Evolutionary conservation across 805 yeast species (phyloP).

Genomic region (Lipomyces mesembrius): DNA sequence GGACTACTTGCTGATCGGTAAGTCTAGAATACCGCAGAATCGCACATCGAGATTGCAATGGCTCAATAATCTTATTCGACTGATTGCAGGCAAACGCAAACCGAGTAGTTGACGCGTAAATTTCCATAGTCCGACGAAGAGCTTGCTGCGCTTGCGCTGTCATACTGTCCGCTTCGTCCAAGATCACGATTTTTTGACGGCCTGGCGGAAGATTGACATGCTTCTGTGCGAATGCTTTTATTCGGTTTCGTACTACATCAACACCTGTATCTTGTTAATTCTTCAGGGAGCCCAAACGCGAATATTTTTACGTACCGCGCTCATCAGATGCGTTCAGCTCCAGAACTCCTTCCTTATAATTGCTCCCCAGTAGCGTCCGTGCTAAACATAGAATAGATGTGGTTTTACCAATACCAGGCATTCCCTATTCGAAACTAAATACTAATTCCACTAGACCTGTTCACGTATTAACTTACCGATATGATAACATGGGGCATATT

Average conservation of each 20-base stretch:
- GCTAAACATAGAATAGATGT: slow-evolving; percentile 93
- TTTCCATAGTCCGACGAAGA: slow-evolving; percentile 90
- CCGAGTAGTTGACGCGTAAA: slow-evolving; percentile 92
- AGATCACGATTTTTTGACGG: slow-evolving; percentile 85
- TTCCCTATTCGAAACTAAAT: slow-evolving; percentile 50
- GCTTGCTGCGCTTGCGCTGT: slow-evolving; percentile 98
- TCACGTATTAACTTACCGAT: slow-evolving; percentile 48
- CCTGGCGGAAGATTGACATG: slow-evolving; percentile 86
- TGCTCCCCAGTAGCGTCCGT: slow-evolving; percentile 69
- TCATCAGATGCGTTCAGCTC: slow-evolving; percentile 97
- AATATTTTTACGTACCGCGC: slow-evolving; percentile 49
- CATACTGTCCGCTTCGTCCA: slow-evolving; percentile 97
- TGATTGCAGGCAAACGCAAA: slow-evolving; percentile 99
- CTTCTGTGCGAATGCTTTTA: slow-evolving; percentile 95
- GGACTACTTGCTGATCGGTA: slow-evolving; percentile 81
- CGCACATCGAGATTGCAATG: slow-evolving; percentile 95
- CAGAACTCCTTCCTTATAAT: slow-evolving; percentile 78
- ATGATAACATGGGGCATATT: slow-evolving; percentile 97
- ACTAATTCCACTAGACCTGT: neutral
- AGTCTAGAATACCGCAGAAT: slow-evolving; percentile 82
- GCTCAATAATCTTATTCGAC: slow-evolving; percentile 92
- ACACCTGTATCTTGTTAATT: slow-evolving; percentile 58
- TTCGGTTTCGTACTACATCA: slow-evolving; percentile 90
- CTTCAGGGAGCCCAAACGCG: too few species aligned
- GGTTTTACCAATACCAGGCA: slow-evolving; percentile 97